Evolutionary conservation across 176 grass and related monocot genomes (phyloP).

Genomic region (Sorghum bicolor): Sorghum_bicolor_NCBIv3 NC_012877.2:5578501-5579000

Average conservation of each 20-base stretch:
- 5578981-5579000: neutral
- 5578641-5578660: neutral
- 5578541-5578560: no score
- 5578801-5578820: neutral
- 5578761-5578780: no score
- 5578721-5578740: neutral
- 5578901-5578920: neutral
- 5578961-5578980: neutral
- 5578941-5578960: neutral
- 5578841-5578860: neutral
- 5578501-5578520: no score
- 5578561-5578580: no score
- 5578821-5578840: neutral
- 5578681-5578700: neutral
- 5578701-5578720: neutral
- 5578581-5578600: neutral
- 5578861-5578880: neutral
- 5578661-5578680: neutral
- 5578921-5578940: neutral
- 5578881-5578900: neutral
- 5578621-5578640: neutral
- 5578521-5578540: no score
- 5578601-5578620: neutral
- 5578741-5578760: neutral
- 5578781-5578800: no score